Conservation (phyloP, 441 rosid species). For the Pelargonium fulgidum region DNA sequence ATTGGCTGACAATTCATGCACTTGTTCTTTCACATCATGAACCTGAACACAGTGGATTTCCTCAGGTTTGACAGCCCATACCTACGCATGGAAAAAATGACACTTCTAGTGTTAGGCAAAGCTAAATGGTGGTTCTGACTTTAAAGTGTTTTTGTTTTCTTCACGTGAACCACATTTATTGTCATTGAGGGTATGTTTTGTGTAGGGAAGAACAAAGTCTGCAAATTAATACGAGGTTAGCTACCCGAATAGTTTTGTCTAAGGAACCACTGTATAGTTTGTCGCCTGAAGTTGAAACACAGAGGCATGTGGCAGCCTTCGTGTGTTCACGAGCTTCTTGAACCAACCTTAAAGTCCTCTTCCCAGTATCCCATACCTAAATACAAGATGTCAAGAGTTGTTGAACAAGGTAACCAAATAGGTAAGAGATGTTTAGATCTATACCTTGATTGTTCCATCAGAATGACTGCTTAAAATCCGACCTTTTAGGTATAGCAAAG, state of each 20-base stretch:
- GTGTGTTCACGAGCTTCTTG: slow-evolving; percentile 52
- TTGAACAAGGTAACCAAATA: background rate
- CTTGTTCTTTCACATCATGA: slow-evolving; percentile 55
- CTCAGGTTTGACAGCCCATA: slow-evolving; percentile 51
- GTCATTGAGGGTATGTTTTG: background rate
- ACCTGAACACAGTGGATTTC: slow-evolving; percentile 56
- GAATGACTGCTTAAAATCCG: slow-evolving; percentile 55
- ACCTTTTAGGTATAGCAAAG: slow-evolving; percentile 39
- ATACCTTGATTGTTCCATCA: slow-evolving; percentile 67
- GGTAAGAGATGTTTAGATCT: background rate
- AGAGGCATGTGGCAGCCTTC: slow-evolving; percentile 56
- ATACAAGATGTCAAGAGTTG: background rate
- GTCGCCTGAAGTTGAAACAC: slow-evolving; percentile 40
- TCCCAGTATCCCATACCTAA: slow-evolving; percentile 55
- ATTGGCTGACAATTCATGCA: slow-evolving; percentile 42
- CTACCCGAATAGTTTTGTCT: slow-evolving; percentile 62
- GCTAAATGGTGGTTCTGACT: background rate
- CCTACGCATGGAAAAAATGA: slow-evolving; percentile 24
- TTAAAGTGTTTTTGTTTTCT: background rate
- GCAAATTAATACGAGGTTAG: slow-evolving; percentile 6
- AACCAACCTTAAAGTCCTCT: slow-evolving; percentile 36
- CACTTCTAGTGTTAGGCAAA: no score
- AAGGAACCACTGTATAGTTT: slow-evolving; percentile 56
- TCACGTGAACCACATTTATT: background rate
- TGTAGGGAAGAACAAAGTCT: background rate